phyloP scores from a whole-genome alignment of 2,329 filamentous ascomycete genomes.

The Colletotrichum liriopes region DNA sequence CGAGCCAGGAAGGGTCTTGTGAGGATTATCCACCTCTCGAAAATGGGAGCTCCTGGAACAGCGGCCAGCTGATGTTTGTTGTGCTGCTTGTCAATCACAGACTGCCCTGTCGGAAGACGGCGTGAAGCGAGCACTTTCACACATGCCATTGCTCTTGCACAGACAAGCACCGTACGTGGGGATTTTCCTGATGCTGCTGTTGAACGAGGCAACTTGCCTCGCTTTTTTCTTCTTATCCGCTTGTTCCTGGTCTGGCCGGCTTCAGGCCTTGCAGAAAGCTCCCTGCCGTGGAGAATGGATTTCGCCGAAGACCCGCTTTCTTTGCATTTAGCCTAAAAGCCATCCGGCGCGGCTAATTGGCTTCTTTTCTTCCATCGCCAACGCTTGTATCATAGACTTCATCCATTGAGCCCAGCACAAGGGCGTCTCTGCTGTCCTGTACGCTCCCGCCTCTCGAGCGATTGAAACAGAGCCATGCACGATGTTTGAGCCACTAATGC shows the following conservation, averaged over 20 bases:
- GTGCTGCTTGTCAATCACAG: neutral
- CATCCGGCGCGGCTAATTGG: slow-evolving; percentile 41
- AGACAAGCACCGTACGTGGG: neutral
- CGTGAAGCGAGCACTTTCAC: slow-evolving; percentile 11
- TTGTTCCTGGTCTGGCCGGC: slow-evolving; percentile 16
- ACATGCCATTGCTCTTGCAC: slow-evolving; percentile 5
- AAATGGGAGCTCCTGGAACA: neutral
- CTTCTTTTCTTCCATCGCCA: slow-evolving; percentile 29
- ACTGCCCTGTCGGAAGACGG: slow-evolving; percentile 4
- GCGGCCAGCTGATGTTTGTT: neutral
- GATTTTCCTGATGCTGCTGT: neutral
- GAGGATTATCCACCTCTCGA: neutral
- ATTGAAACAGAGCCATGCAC: neutral
- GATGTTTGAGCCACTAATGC: neutral
- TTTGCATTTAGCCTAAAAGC: slow-evolving; percentile 42
- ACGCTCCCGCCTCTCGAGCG: neutral
- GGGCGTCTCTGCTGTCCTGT: neutral
- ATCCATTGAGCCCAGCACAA: neutral
- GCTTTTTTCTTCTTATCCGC: neutral
- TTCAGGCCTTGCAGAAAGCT: slow-evolving; percentile 4
- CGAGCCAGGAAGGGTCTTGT: slow-evolving; percentile 18
- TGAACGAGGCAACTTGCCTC: slow-evolving; percentile 11
- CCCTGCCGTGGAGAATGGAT: slow-evolving; percentile 24
- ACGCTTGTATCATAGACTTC: slow-evolving; percentile 17
- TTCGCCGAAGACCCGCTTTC: slow-evolving; percentile 30